Evolutionary conservation across 129 eudicot species (phyloP).

Genomic region (carrot (Daucus carota)): DNA sequence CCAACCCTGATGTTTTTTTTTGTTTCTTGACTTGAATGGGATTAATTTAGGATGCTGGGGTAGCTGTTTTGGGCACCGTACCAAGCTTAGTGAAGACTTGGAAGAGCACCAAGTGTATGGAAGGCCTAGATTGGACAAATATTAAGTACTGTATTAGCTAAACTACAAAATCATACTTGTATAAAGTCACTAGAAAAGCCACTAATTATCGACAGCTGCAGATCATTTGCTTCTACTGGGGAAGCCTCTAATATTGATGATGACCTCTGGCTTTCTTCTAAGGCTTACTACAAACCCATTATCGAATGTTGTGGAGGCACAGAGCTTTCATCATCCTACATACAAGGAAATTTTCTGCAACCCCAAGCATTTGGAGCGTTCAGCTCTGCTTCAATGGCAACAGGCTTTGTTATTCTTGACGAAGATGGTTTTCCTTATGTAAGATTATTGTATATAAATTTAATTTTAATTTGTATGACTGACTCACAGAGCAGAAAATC

Average conservation of each 20-base stretch:
- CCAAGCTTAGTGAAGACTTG: slow-evolving; percentile 95
- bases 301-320: slow-evolving; percentile 98
- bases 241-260: slow-evolving; percentile 87
- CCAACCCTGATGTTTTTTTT: background rate
- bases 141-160: slow-evolving; percentile 37
- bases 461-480: slow-evolving; percentile 1
- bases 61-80: slow-evolving; percentile 76
- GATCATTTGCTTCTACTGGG: slow-evolving; percentile 72
- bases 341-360: slow-evolving; percentile 64
- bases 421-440: slow-evolving; percentile 73
- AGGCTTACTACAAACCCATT: slow-evolving; percentile 66
- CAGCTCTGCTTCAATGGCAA: slow-evolving; percentile 68
- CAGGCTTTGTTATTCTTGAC: slow-evolving; percentile 74
- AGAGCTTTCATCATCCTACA: slow-evolving; percentile 79
- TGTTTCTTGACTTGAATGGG: background rate
- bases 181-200: background rate
- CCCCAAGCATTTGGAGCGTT: slow-evolving; percentile 95
- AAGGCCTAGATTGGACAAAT: slow-evolving; percentile 85
- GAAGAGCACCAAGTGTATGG: slow-evolving; percentile 81
- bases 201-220: slow-evolving; percentile 23
- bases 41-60: slow-evolving; percentile 71
- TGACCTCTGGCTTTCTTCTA: slow-evolving; percentile 97
- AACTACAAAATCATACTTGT: background rate
- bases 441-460: slow-evolving; percentile 19
- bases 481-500: background rate